Base-by-base conservation (phyloP, 768 basidiomycete species). In the Xerocomus brunneocitrinus region DNA sequence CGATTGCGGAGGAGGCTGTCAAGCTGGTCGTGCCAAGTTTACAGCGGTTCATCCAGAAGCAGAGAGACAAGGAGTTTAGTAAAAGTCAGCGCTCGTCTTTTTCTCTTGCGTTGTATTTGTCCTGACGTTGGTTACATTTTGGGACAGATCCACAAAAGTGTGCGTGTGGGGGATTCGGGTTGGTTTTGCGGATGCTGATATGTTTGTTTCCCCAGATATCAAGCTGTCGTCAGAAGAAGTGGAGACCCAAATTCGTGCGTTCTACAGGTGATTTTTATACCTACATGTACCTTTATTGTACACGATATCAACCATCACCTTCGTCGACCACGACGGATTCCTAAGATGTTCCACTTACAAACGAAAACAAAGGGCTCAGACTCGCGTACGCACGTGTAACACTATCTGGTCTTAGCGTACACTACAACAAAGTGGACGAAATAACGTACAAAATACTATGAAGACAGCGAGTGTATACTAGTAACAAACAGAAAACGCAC, bases 1-100 rank as follows among this genome's bases (percentile, higher is more conserved):
- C 75, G 46, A 69, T 92, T 22, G 79, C 74, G 40, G 88, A 91
- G 25, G 91, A 92, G 65, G 83, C 84, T 8, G 80, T 85, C 27
- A 87, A 83, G 72, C 74, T 91, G 8, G 85, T 91, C 10, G 78
- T 91, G 9, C 89, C 90, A 25, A 80, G 79, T 39, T 74, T 93
- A 56, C 80, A 86, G 68, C 73, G 84, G 52, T 91, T 92, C 62
- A 79, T 79, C 56, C 84, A 87, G 68, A 86, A 84, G 66, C 82
- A 87, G 61, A 77, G 76, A 35, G 89, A 89, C 40, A 90, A 87
- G 66, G 89, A 91, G 58, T 89, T 91, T 60, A 90, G 89, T 67
- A 89, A 87, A 73, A 89, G 91, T 91, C 58, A 62, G 16, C 80
- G 73, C 2, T 31, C 24, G 28, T 75, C 3, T 12, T 28, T 42